Evolutionary conservation across 2,329 filamentous ascomycete species (phyloP), one percentile per base, ranked within the genome.

Genomic region (Ilyonectria destructans): DNA sequence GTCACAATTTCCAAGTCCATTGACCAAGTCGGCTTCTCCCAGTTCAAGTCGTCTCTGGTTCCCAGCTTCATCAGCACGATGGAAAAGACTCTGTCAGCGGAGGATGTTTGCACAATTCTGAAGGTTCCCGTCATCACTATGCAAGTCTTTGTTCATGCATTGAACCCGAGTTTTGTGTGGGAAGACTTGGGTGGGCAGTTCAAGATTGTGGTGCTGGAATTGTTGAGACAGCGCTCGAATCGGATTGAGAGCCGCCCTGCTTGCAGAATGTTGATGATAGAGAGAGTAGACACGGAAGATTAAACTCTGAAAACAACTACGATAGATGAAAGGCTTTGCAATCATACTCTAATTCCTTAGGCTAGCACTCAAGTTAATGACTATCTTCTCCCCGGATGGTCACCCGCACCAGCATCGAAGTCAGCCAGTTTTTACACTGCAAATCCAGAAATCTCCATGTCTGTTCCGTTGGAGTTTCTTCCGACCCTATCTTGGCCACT

Each of bases 81-180:
- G 60, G 54, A 65, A 37, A 62, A 51, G 43, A 48, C 54, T 12
- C 33, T 70, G 56, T 66, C 58, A 10, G 29, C 68, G 15, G 55
- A 64, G 19, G 65, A 65, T 46, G 70, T 62, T 29, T 69, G 70
- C 37, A n/a, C 26, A 6, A 58, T 70, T 31, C 46, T 70, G 12
- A 65, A 56, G n/a, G 61, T 72, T 58, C 59, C 70, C 15, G 59
- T 46, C 9, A n/a, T n/a, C n/a, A 45, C 60, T 12, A 69, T 70
- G 68, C 60, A 55, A 17, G 54, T 68, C 43, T 69, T 72, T 62
- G 59, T 66, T 43, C 65, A 63, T 51, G 65, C 70, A 6, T 63
- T 70, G 37, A 70, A 72, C 51, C 62, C 68, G 3, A 48, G 65
- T 15, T 70, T 72, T 58, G 66, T 10, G 4, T 72, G 69, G 69